Conservation (phyloP, 257 asterid species). For the Forsythia suspensa region DNA sequence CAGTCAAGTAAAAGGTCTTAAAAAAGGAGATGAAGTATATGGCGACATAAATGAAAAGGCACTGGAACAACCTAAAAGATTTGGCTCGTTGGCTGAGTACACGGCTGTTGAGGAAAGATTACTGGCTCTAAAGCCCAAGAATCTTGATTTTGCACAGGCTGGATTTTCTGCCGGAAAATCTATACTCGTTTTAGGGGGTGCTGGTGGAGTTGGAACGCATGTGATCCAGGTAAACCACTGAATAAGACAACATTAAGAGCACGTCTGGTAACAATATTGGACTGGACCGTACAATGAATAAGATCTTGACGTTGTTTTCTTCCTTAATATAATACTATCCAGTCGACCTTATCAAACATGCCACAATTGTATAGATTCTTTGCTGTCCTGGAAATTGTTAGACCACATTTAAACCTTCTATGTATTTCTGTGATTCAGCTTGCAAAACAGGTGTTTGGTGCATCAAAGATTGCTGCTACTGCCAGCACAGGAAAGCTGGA, state of each 20-base stretch:
- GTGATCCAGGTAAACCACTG: conserved; percentile 64
- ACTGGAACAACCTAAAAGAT: conserved; percentile 66
- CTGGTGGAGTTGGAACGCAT: conserved; percentile 89
- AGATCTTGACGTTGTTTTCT: background rate
- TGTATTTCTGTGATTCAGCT: conserved; percentile 11
- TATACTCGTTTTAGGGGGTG: conserved; percentile 86
- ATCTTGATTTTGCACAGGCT: conserved; percentile 68
- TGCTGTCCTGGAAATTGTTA: background rate
- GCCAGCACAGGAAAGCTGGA: conserved; percentile 70
- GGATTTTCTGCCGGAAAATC: conserved; percentile 76
- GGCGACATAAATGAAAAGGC: conserved; percentile 80
- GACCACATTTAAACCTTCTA: background rate
- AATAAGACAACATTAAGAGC: too few species aligned
- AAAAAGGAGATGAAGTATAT: conserved; percentile 88
- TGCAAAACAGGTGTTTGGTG: conserved; percentile 86
- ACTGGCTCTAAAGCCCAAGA: conserved; percentile 73
- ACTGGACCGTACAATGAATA: background rate
- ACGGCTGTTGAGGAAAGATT: conserved; percentile 89
- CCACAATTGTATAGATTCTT: background rate
- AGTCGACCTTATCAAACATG: background rate
- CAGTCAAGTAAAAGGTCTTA: conserved; percentile 71
- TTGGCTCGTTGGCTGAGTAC: conserved; percentile 80
- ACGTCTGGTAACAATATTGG: background rate
- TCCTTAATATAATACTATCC: background rate
- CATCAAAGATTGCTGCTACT: conserved; percentile 88